Evolutionary conservation across 306 rosid species (phyloP), one percentile per base, ranked within the genome.

Genomic region (Cucumis melo): DNA sequence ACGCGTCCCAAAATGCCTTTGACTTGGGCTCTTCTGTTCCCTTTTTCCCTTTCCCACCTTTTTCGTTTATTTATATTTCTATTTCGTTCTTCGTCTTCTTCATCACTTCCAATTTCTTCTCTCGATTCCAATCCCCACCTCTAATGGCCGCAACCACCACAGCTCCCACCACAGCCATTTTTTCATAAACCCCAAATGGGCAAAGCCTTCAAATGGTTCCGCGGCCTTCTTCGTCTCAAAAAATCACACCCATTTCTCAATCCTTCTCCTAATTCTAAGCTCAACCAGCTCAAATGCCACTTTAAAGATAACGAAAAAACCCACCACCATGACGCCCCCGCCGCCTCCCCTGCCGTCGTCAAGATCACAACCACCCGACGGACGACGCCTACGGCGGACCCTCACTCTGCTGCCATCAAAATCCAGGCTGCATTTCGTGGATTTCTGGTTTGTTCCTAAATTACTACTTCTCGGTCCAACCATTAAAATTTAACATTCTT

Each of bases 361-460:
- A 83, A 89, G 66, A 83, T 91, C 0, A 86, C 94, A 0, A 80
- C 80, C 74, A 60, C 81, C 11, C 84, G 78, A 7, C 78, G 87
- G 34, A 5, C 77, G 36, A 38, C 36, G 58, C 71, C 71, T 44
- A 62, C 21, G 13, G 4, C 44, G 48, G 89, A 85, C 56, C 41
- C 59, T 8, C 23, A 71, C 0, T 87, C 87, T 89, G 98, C 98
- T 0, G 97, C 96, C 34, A 72, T 87, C 39, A 90, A 79, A 82
- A 93, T 93, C 78, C 98, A 93, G 75, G 86, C 97, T 36, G 96
- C 98, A 57, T 93, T 91, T 79, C 93, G 96, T 1, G 92, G 94
- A 79, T 85, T 88, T 68, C 77, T 93, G 97, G 98, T 93, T 74
- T 6, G 96, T 46, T 13, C 16, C 53, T 46, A 51, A 16, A 1